A percentile compares a stretch with the other conserved stretches of the same genome.
These are phyloP conservation scores for Suhomyces wounanorum DNA, from an alignment of 1,139 yeast genomes.

Conservation along the genomic window DNA sequence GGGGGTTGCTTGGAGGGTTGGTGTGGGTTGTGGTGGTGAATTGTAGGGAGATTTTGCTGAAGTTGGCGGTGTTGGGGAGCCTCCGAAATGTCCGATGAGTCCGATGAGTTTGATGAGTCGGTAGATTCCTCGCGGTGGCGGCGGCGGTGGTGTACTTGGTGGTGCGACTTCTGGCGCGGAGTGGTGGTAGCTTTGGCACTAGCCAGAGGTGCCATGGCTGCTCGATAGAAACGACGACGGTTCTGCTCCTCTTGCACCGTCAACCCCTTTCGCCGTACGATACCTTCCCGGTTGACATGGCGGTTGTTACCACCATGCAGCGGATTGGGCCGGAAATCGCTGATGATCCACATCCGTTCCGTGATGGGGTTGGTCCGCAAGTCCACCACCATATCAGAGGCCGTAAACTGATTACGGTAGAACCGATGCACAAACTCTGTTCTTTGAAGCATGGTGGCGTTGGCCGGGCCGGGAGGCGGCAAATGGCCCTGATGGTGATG, in stretches of 20 bases:
- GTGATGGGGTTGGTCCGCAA: constrained; percentile 25
- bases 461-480: constrained; percentile 7
- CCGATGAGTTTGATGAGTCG: too few species aligned
- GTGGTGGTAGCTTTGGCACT: constrained; percentile 3
- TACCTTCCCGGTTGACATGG: constrained; percentile 11
- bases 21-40: too few species aligned
- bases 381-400: constrained; percentile 25
- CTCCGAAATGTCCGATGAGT: too few species aligned
- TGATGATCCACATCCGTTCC: constrained; percentile 38
- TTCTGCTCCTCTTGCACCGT: constrained; percentile 34
- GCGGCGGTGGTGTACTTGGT: too few species aligned
- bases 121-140: too few species aligned
- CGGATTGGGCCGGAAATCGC: constrained; percentile 50
- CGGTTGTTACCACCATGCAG: constrained; percentile 19
- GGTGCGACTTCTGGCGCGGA: too few species aligned
- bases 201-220: constrained; percentile 21
- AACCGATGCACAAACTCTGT: constrained; percentile 31
- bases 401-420: constrained; percentile 25
- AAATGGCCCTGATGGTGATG: too few species aligned
- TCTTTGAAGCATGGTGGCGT: constrained; percentile 29
- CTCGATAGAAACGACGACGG: constrained; percentile 29
- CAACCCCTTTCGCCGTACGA: constrained; percentile 29
- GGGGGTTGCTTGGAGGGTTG: too few species aligned
- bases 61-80: too few species aligned
- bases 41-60: too few species aligned